These are phyloP conservation scores for Colletotrichum sansevieriae DNA, from an alignment of 2,329 filamentous ascomycete species.

Conservation along the genomic window DNA sequence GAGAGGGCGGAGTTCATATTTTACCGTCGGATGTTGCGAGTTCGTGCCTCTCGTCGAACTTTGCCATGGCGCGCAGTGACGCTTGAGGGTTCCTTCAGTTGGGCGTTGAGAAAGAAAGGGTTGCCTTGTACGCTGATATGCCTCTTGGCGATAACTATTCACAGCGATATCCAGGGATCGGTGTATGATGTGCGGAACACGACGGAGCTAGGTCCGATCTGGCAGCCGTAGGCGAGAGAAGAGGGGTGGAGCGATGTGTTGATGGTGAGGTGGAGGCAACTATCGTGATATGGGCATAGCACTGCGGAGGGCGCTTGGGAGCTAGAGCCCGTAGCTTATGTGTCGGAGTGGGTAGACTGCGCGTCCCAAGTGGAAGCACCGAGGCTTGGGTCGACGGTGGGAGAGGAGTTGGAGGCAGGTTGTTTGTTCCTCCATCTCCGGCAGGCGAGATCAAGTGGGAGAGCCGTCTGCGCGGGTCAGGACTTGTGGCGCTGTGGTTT, in stretches of 20 bases:
- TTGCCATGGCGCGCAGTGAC: neutral
- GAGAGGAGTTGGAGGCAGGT: neutral
- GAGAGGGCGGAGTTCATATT: constrained; percentile 19
- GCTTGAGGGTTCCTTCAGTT: neutral
- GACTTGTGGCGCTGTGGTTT: constrained; percentile 37
- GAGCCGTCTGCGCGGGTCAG: constrained; percentile 8
- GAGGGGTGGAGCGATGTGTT: neutral
- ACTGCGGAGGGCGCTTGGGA: constrained; percentile 13
- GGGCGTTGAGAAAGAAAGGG: constrained; percentile 37
- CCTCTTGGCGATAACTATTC: constrained; percentile 9
- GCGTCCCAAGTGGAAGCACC: constrained; percentile 8
- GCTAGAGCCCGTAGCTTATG: constrained; percentile 24
- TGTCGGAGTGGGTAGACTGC: constrained; percentile 1
- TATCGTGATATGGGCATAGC: constrained; percentile 8
- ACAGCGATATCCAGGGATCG: neutral
- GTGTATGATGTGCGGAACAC: neutral
- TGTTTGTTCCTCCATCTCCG: constrained; percentile 6
- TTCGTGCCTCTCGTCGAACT: neutral
- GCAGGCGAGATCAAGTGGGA: neutral
- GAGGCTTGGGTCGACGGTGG: constrained; percentile 1
- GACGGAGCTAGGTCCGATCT: constrained; percentile 33
- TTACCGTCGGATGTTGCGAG: constrained; percentile 19
- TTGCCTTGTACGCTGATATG: constrained; percentile 11
- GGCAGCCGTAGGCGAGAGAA: constrained; percentile 28
- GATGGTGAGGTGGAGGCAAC: neutral